These are phyloP conservation scores for Tulasnella calospora DNA, from an alignment of 768 basidiomycete species.

Conservation along the genomic window DNA sequence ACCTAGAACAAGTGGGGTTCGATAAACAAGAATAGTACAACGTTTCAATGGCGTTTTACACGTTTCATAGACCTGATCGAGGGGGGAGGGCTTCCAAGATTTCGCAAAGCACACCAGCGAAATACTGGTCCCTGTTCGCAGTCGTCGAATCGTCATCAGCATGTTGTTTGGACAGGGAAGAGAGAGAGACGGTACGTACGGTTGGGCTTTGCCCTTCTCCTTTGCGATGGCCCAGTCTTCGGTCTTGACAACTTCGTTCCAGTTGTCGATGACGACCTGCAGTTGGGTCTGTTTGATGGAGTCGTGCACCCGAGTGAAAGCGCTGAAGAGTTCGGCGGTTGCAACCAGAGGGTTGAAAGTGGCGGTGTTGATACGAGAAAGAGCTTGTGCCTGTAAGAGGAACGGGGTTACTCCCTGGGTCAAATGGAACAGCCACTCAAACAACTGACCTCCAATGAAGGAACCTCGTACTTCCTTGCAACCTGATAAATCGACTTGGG, in stretches of 20 bases:
- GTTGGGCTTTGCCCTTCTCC: background rate
- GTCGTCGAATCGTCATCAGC: no score
- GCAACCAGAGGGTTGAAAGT: constrained; percentile 6
- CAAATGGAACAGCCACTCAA: no score
- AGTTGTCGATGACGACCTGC: constrained; percentile 12
- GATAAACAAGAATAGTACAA: no score
- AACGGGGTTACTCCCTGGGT: no score
- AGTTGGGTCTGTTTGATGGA: background rate
- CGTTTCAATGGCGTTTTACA: no score
- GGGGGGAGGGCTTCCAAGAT: no score
- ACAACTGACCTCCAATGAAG: constrained; percentile 1
- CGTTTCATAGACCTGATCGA: no score
- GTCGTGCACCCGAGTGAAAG: constrained; percentile 13
- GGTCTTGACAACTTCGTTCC: constrained; percentile 6
- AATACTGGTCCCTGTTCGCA: no score
- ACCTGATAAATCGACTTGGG: constrained; percentile 25
- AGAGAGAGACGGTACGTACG: background rate
- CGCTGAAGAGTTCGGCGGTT: constrained; percentile 22
- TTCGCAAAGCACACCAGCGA: no score
- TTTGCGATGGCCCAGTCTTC: constrained; percentile 11
- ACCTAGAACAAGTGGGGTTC: no score
- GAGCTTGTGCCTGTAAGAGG: constrained; percentile 12
- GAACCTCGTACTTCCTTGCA: constrained; percentile 24
- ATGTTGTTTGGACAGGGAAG: no score
- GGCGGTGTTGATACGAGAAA: constrained; percentile 6